phyloP scores from a whole-genome alignment of 768 basidiomycete species.

The Xerocomellus intermedius region DNA sequence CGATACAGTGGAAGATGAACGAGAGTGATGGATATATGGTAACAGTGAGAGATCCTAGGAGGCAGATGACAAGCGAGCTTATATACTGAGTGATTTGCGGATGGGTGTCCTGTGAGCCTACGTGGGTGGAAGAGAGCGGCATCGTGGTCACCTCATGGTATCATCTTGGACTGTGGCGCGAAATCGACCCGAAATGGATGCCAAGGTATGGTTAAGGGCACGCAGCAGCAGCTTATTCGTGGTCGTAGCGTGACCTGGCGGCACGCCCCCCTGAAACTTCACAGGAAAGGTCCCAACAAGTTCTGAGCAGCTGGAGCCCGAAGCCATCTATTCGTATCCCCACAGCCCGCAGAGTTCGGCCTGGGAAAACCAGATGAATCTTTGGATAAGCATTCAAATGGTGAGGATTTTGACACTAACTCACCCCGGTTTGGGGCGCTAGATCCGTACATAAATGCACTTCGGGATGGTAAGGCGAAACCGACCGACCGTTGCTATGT shows the following conservation, averaged over 20 bases:
- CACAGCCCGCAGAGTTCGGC: conserved; percentile 23
- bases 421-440: conserved; percentile 15
- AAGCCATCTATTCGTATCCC: conserved; percentile 27
- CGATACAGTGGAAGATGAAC: conserved; percentile 14
- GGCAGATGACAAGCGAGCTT: conserved; percentile 20
- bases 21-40: conserved; percentile 14
- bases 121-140: conserved; percentile 31
- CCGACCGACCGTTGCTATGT: conserved; percentile 25
- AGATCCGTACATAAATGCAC: conserved; percentile 9
- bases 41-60: conserved; percentile 17
- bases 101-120: conserved; percentile 21
- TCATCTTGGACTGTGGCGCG: conserved; percentile 32
- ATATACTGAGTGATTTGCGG: conserved; percentile 33
- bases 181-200: conserved; percentile 30
- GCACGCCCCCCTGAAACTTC: conserved; percentile 18
- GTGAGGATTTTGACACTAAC: conserved; percentile 23
- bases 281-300: conserved; percentile 21
- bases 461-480: conserved; percentile 7
- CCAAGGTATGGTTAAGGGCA: conserved; percentile 30
- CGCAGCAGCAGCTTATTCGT: conserved; percentile 18
- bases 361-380: conserved; percentile 26
- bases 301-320: conserved; percentile 11
- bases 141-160: conserved; percentile 36
- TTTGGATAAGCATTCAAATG: conserved; percentile 12
- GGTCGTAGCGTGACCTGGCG: conserved; percentile 12